Conservation (phyloP, 208 protist species). For the Acanthamoeba healyi region DNA sequence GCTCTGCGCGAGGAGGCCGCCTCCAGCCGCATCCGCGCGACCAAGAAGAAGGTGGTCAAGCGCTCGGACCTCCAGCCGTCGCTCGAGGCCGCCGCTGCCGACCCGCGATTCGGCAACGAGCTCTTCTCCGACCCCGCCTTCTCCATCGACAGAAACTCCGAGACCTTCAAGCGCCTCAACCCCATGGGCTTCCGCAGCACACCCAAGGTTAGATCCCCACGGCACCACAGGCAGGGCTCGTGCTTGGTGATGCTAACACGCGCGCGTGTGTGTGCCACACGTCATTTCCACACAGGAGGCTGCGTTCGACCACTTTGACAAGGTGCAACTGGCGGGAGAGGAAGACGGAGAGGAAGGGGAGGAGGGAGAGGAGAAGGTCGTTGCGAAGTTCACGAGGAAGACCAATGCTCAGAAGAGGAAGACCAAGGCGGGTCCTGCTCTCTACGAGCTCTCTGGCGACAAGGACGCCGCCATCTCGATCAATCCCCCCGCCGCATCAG, state of each 20-base stretch:
- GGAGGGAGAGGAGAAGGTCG: not conserved
- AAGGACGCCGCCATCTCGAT: not conserved
- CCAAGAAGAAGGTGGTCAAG: constrained; percentile 67
- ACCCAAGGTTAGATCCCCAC: not conserved
- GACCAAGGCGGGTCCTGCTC: not conserved
- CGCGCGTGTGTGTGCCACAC: too few relatives aligned
- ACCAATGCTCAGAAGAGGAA: not conserved
- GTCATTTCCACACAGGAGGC: not conserved
- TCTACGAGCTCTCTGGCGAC: constrained; percentile 32
- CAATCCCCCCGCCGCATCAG: not conserved
- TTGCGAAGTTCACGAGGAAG: not conserved
- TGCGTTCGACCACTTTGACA: constrained; percentile 33
- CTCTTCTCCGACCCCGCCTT: constrained; percentile 86
- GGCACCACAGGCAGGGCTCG: not conserved
- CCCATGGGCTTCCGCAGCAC: not conserved
- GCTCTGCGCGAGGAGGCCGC: constrained; percentile 83
- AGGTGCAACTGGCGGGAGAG: not conserved
- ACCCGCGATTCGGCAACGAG: constrained; percentile 85
- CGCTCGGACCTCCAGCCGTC: not conserved
- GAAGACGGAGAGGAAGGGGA: not conserved
- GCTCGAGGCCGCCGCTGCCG: constrained; percentile 64
- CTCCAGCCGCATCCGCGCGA: constrained; percentile 77
- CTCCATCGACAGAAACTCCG: constrained; percentile 78
- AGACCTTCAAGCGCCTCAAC: constrained; percentile 70
- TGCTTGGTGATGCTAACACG: not conserved